phyloP scores from a whole-genome alignment of 176 grass and related monocot species.

The Eremochloa ophiuroides region DNA sequence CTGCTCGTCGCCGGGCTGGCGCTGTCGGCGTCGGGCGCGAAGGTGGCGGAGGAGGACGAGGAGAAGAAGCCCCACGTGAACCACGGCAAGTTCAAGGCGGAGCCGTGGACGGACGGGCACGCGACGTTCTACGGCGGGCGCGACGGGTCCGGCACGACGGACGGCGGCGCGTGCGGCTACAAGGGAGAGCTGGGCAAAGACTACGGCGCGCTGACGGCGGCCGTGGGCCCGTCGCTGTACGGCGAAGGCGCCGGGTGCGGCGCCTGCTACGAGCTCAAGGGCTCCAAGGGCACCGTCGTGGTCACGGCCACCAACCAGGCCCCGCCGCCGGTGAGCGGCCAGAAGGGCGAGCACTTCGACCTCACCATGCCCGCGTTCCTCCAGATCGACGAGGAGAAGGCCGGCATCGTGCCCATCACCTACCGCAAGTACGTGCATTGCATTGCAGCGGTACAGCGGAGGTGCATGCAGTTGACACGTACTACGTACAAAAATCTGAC shows the following conservation, averaged over 20 bases:
- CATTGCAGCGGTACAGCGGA: too few species aligned
- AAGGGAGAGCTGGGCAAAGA: constrained; percentile 56
- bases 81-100: constrained; percentile 48
- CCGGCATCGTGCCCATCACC: constrained; percentile 60
- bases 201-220: constrained; percentile 69
- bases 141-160: constrained; percentile 49
- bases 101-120: constrained; percentile 53
- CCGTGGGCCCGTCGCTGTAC: constrained; percentile 63
- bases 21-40: neutral
- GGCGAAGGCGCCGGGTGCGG: constrained; percentile 52
- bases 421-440: constrained; percentile 27
- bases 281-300: constrained; percentile 9
- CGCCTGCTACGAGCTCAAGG: constrained; percentile 75
- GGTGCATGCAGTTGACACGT: neutral
- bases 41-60: neutral
- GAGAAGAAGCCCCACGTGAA: constrained; percentile 5
- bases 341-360: constrained; percentile 51
- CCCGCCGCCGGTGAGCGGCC: constrained; percentile 45
- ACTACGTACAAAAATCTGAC: too few species aligned
- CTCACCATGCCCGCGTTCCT: constrained; percentile 67
- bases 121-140: constrained; percentile 72
- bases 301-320: constrained; percentile 66
- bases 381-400: constrained; percentile 68
- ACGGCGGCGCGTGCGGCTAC: constrained; percentile 64
- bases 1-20: neutral